phyloP scores from a whole-genome alignment of 495 filamentous ascomycete genomes.

The Hypoxylon trugodes region DNA sequence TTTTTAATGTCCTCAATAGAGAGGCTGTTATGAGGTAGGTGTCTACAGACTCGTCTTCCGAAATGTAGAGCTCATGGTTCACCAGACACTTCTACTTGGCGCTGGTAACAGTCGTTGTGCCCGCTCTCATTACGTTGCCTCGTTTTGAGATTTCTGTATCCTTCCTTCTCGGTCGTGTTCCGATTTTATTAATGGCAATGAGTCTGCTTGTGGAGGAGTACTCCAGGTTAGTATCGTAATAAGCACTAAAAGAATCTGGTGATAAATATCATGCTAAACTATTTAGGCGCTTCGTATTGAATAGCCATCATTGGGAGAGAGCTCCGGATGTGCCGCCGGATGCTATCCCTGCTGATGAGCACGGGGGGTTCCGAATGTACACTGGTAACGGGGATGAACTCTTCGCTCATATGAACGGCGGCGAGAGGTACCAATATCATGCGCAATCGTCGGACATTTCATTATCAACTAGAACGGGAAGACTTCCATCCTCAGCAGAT shows the following conservation, averaged over 20 bases:
- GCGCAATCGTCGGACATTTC: constrained; percentile 39
- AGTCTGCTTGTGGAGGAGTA: constrained; percentile 23
- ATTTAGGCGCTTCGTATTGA: not conserved
- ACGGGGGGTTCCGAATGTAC: not conserved
- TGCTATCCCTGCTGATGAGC: not conserved
- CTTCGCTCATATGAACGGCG: constrained; percentile 25
- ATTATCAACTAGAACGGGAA: constrained; percentile 27
- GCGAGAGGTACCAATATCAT: constrained; percentile 17
- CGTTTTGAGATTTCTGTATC: constrained; percentile 6
- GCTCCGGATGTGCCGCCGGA: not conserved
- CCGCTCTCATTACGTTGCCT: constrained; percentile 2
- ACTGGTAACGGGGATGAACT: not conserved
- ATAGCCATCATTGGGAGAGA: not conserved
- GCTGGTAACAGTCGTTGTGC: not conserved
- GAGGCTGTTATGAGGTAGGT: constrained; percentile 17
- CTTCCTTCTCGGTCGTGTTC: constrained; percentile 8
- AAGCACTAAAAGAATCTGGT: not conserved
- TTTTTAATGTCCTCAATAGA: constrained; percentile 21
- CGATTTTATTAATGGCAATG: constrained; percentile 14
- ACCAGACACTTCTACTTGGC: constrained; percentile 15
- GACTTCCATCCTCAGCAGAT: constrained; percentile 37
- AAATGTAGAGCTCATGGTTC: constrained; percentile 14
- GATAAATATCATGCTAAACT: not conserved
- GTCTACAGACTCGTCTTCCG: not conserved
- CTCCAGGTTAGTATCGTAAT: constrained; percentile 20